These are phyloP conservation scores for Durotheca rogersii DNA, from an alignment of 495 filamentous ascomycete genomes.

Conservation along the genomic window DNA sequence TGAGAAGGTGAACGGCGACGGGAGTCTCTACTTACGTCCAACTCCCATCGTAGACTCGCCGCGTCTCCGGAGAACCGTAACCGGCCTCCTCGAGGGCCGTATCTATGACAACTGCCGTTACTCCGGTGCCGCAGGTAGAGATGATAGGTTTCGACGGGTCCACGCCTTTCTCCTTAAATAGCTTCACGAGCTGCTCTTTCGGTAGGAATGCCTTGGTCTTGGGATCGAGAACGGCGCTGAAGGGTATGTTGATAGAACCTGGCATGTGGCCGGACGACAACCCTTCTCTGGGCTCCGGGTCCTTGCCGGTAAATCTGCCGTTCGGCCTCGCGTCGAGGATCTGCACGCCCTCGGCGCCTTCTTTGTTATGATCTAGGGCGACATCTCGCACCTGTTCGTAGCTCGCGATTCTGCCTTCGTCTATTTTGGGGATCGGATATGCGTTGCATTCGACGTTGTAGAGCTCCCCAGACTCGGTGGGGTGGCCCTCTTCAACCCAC, in stretches of 20 bases:
- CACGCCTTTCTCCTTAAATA: slow-evolving; percentile 77
- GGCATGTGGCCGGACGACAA: slow-evolving; percentile 92
- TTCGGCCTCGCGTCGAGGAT: slow-evolving; percentile 84
- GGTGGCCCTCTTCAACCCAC: slow-evolving; percentile 80
- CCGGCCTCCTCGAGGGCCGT: slow-evolving; percentile 79
- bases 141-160: slow-evolving; percentile 85
- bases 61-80: slow-evolving; percentile 64
- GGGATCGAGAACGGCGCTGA: slow-evolving; percentile 77
- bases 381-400: slow-evolving; percentile 81
- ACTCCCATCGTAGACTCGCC: slow-evolving; percentile 89
- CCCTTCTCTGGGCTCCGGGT: slow-evolving; percentile 83
- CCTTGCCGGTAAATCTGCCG: slow-evolving; percentile 78
- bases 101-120: slow-evolving; percentile 91
- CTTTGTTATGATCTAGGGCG: slow-evolving; percentile 71
- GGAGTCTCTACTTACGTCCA: slow-evolving; percentile 77
- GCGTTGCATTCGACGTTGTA: slow-evolving; percentile 59
- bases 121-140: slow-evolving; percentile 87
- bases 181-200: slow-evolving; percentile 63
- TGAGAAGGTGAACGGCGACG: neutral
- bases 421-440: slow-evolving; percentile 55
- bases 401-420: slow-evolving; percentile 49
- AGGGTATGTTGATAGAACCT: slow-evolving; percentile 78
- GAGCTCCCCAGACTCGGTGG: slow-evolving; percentile 75
- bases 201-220: slow-evolving; percentile 78
- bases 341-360: slow-evolving; percentile 77